Evolutionary conservation across 768 basidiomycete genomes (phyloP).

Genomic region (Kwoniella botswanensis): DNA sequence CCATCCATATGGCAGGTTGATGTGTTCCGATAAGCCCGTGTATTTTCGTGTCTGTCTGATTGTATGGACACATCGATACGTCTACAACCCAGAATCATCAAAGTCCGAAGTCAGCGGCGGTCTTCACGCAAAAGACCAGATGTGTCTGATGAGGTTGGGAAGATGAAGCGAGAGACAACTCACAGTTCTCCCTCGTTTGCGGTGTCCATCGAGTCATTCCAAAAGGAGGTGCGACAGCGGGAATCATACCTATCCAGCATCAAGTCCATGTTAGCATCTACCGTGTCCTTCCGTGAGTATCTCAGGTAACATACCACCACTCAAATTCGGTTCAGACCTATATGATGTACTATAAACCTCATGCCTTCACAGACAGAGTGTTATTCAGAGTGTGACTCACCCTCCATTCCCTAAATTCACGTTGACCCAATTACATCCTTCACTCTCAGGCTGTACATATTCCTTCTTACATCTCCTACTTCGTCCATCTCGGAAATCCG

Average conservation of each 20-base stretch:
- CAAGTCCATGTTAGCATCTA: neutral
- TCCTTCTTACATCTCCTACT: constrained; percentile 17
- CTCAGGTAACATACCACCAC: constrained; percentile 30
- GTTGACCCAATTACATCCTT: constrained; percentile 38
- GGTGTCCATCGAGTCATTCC: constrained; percentile 87
- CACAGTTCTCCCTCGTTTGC: constrained; percentile 76
- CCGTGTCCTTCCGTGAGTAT: too few relatives aligned
- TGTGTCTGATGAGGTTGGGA: neutral
- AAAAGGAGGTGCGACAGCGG: constrained; percentile 73
- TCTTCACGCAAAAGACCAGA: neutral
- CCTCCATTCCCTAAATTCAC: constrained; percentile 46
- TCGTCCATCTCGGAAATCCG: constrained; percentile 44
- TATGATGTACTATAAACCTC: too few relatives aligned
- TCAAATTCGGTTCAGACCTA: constrained; percentile 43
- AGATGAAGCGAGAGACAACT: constrained; percentile 39
- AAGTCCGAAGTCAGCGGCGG: neutral
- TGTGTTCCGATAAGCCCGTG: constrained; percentile 81
- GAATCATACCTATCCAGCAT: constrained; percentile 66
- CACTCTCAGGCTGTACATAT: constrained; percentile 31
- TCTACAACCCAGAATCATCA: constrained; percentile 17
- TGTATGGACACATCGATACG: constrained; percentile 48
- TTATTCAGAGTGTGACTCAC: constrained; percentile 19
- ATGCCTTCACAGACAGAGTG: neutral
- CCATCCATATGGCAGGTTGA: constrained; percentile 91
- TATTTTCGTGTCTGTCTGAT: constrained; percentile 63